phyloP scores from a whole-genome alignment of 2,329 filamentous ascomycete genomes.

The Penicillium sp. region DNA sequence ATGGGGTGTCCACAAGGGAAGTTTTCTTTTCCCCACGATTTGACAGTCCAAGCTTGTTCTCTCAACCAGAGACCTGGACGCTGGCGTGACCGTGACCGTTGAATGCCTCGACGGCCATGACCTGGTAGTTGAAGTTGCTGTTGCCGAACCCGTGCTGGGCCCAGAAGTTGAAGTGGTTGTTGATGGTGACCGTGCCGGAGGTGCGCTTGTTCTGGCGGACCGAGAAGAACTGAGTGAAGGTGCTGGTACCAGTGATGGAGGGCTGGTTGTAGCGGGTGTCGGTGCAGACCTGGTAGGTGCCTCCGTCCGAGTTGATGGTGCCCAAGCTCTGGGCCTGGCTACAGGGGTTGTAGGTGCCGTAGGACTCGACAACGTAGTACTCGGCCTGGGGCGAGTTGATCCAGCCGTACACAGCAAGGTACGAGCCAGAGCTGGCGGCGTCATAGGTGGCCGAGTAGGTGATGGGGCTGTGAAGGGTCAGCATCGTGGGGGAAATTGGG shows the following conservation, averaged over 20 bases:
- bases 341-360: slow-evolving; percentile 8
- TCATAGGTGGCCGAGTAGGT: slow-evolving; percentile 6
- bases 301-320: slow-evolving; percentile 5
- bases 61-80: slow-evolving; percentile 4
- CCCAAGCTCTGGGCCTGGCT: slow-evolving; percentile 5
- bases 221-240: slow-evolving; percentile 10
- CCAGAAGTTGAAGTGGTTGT: slow-evolving; percentile 11
- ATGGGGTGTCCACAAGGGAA: no score
- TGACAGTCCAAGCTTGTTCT: neutral
- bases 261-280: slow-evolving; percentile 5
- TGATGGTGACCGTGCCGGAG: slow-evolving; percentile 8
- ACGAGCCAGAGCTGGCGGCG: slow-evolving; percentile 6
- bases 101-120: slow-evolving; percentile 7
- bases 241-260: slow-evolving; percentile 7
- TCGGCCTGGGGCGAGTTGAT: slow-evolving; percentile 9
- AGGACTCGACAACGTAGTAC: slow-evolving; percentile 7
- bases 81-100: slow-evolving; percentile 5
- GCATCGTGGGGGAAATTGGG: no score
- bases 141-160: slow-evolving; percentile 6
- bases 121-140: slow-evolving; percentile 8
- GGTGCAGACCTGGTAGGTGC: slow-evolving; percentile 8
- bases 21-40: neutral
- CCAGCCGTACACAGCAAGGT: slow-evolving; percentile 8
- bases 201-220: slow-evolving; percentile 5
- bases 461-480: slow-evolving; percentile 5